Evolutionary conservation across 805 yeast genomes (phyloP).

Genomic region (Myxozyma kluyveri): DNA sequence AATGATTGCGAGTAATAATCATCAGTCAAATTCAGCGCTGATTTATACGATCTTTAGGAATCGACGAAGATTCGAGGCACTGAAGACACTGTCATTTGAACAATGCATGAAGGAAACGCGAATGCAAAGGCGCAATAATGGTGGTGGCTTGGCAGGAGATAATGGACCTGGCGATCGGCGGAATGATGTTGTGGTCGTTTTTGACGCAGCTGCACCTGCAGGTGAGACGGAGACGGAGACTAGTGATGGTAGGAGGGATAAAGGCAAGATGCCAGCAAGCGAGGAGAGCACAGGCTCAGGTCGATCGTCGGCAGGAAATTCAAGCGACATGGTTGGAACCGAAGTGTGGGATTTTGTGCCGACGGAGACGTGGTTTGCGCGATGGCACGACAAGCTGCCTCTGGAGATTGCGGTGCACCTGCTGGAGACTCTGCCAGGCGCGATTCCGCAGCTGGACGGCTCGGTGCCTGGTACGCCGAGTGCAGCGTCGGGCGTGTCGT

Average conservation of each 20-base stretch:
- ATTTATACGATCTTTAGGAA: constrained; percentile 33
- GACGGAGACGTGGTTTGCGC: constrained; percentile 47
- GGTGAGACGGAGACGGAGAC: background rate
- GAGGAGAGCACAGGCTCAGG: background rate
- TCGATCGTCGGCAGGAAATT: background rate
- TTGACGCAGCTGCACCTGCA: constrained; percentile 9
- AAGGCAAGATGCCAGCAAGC: constrained; percentile 17
- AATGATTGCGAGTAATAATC: constrained; percentile 32
- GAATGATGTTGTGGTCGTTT: constrained; percentile 17
- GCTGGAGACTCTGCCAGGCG: constrained; percentile 15
- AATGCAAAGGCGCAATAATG: constrained; percentile 10
- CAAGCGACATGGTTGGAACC: background rate
- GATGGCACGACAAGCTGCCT: constrained; percentile 16
- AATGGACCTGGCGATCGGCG: constrained; percentile 12
- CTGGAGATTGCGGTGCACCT: constrained; percentile 8
- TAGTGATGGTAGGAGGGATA: constrained; percentile 10
- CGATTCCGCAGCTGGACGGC: constrained; percentile 13
- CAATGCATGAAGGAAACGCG: constrained; percentile 22
- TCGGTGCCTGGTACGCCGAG: background rate
- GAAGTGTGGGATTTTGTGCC: constrained; percentile 45
- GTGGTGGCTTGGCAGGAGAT: background rate
- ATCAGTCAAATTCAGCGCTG: constrained; percentile 32
- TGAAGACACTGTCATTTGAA: constrained; percentile 17
- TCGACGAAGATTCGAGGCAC: constrained; percentile 27
- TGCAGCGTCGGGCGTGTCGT: background rate